These are phyloP conservation scores for Monosporascus sp. DNA, from an alignment of 2,329 filamentous ascomycete species.

Conservation along the genomic window DNA sequence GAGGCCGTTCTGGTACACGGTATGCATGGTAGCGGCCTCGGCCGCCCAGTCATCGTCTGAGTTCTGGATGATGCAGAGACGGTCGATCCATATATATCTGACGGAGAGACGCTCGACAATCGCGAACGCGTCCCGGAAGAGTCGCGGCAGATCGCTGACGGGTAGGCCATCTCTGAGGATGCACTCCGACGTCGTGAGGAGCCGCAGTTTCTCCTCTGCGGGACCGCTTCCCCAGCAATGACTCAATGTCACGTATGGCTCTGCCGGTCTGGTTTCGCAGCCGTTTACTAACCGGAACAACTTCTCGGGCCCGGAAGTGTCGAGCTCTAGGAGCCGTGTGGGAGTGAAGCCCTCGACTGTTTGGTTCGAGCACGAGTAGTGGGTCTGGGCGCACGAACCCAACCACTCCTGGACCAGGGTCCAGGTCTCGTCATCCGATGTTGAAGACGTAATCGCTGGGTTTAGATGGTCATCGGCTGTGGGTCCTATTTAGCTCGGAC, in stretches of 20 bases:
- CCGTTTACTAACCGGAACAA: too few species aligned
- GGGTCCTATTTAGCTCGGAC: too few species aligned
- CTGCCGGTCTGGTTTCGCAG: not conserved
- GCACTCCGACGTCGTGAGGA: not conserved
- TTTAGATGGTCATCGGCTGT: too few species aligned
- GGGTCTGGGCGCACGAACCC: too few species aligned
- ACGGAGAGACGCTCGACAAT: slow-evolving; percentile 10
- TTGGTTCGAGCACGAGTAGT: too few species aligned
- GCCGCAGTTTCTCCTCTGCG: slow-evolving; percentile 5
- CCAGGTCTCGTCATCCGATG: too few species aligned
- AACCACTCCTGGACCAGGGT: too few species aligned
- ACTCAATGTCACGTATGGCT: slow-evolving; percentile 12
- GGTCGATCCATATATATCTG: slow-evolving; percentile 20
- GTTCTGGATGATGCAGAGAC: slow-evolving; percentile 20
- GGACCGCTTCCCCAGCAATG: slow-evolving; percentile 13
- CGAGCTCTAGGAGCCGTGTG: too few species aligned
- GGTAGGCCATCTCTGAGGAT: slow-evolving; percentile 1
- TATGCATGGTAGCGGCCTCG: slow-evolving; percentile 11
- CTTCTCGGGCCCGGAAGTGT: too few species aligned
- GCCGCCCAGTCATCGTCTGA: slow-evolving; percentile 11
- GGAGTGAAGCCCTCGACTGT: too few species aligned
- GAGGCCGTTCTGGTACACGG: slow-evolving; percentile 11
- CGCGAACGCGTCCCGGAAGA: slow-evolving; percentile 12
- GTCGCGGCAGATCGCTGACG: slow-evolving; percentile 5
- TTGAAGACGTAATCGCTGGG: too few species aligned